Evolutionary conservation across 1,139 yeast genomes (phyloP), one percentile per base, ranked within the genome.

Genomic region (Kodamaea fungicola): DNA sequence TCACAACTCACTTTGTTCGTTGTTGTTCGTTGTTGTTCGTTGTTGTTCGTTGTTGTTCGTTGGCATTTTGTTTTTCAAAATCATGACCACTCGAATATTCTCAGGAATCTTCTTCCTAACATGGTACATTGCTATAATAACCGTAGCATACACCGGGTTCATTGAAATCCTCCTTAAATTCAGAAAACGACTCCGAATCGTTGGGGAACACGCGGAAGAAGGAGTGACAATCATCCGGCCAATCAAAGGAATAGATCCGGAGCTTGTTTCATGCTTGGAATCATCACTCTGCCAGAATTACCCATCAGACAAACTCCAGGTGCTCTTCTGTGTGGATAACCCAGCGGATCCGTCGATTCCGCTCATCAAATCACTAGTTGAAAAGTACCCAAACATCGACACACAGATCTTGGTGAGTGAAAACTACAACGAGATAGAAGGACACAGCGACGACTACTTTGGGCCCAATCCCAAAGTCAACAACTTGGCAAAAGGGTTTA

Each of bases 381-480:
- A 53, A 1, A 71, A 68, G 44, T 79, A 80, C 55, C 83, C 88
- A 0, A 53, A 68, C 3, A 67, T 80, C 4, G 80, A 83, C 51
- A 74, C 89, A 13, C 67, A 69, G 38, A 64, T 88, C 5, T 55
- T 87, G 42, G 58, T 83, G 1, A 77, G 74, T 19, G 61, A 61
- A 33, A 52, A 55, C 12, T 58, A 69, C 16, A 60, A 63, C 28
- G 63, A 59, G 2, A 34, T 34, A 7, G 41, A 45, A 6, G 44
- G 44, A 16, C 13, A 26, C 23, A 54, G 62, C 28, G 57, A 59
- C 26, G 79, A 73, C 38, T 73, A 74, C 47, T 83, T 67, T 50
- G 96, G 96, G 1, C 95, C 95, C 2, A 88, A 88, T 52, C 97
- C 97, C 8, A 88, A 88, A 59, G 86, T 88, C 39, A 87, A 87